Conservation (phyloP, 2,329 filamentous ascomycete species). For the Fusarium longipes region DNA sequence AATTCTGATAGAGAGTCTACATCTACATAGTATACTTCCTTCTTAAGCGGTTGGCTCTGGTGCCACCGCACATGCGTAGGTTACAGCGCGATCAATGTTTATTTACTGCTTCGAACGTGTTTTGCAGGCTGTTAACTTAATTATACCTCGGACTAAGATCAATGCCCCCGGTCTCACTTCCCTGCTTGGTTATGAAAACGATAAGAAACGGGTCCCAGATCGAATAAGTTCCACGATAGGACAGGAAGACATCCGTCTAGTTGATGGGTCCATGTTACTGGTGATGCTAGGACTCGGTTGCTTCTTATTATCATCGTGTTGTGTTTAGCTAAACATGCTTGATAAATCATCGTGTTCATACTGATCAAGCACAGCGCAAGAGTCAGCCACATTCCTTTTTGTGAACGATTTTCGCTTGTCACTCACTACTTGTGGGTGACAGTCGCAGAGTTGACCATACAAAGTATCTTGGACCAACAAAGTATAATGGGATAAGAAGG, state of each 20-base stretch:
- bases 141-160: conserved; percentile 12
- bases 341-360: conserved; percentile 1
- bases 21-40: background rate
- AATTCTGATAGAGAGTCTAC: no score
- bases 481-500: conserved; percentile 22
- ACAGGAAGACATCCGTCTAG: conserved; percentile 28
- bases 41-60: background rate
- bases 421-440: conserved; percentile 16
- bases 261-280: conserved; percentile 37
- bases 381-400: conserved; percentile 31
- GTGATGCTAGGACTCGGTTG: conserved; percentile 6
- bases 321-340: background rate
- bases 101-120: conserved; percentile 15
- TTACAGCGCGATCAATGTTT: conserved; percentile 7
- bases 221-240: conserved; percentile 24
- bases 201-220: conserved; percentile 33
- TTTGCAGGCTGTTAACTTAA: conserved; percentile 15
- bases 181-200: conserved; percentile 13
- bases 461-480: conserved; percentile 31
- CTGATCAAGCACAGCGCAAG: conserved; percentile 21
- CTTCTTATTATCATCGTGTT: background rate
- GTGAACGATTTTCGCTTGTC: conserved; percentile 5
- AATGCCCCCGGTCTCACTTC: conserved; percentile 6
- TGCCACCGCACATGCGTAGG: background rate
- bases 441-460: conserved; percentile 3